Conservation (phyloP, 305 asterid species). For the Fraxinus greggii region DNA sequence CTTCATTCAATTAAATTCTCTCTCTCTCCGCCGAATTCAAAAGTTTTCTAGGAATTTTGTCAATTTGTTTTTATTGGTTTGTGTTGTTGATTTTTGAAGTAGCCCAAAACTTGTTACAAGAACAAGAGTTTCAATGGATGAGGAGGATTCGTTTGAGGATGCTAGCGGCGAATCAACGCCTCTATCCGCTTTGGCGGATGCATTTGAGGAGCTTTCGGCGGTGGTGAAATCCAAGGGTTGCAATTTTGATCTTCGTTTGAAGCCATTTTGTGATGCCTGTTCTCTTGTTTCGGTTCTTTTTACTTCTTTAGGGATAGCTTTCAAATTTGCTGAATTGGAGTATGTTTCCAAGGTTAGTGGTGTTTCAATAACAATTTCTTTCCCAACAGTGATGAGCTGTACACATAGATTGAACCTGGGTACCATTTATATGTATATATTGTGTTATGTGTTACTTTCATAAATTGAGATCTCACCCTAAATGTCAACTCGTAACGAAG, state of each 20-base stretch:
- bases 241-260: conserved; percentile 61
- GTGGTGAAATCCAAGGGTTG: conserved; percentile 44
- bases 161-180: conserved; percentile 45
- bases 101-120: conserved; percentile 11
- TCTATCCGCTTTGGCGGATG: conserved; percentile 69
- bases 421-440: not conserved
- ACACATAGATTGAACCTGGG: not conserved
- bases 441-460: not conserved
- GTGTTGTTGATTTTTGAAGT: conserved; percentile 40
- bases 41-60: not conserved
- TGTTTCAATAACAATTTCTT: not conserved
- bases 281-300: conserved; percentile 87
- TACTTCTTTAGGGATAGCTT: conserved; percentile 84
- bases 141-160: conserved; percentile 47
- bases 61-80: conserved; percentile 9
- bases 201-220: conserved; percentile 73
- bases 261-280: conserved; percentile 79
- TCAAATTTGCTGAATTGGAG: conserved; percentile 90
- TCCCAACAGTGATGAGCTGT: not conserved
- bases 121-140: conserved; percentile 35
- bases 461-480: not conserved
- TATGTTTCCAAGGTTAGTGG: conserved; percentile 70
- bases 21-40: not conserved
- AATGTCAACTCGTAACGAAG: not conserved
- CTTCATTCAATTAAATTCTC: not conserved